phyloP scores from a whole-genome alignment of 2,329 filamentous ascomycete species.

The Exophiala dermatitidis region DNA sequence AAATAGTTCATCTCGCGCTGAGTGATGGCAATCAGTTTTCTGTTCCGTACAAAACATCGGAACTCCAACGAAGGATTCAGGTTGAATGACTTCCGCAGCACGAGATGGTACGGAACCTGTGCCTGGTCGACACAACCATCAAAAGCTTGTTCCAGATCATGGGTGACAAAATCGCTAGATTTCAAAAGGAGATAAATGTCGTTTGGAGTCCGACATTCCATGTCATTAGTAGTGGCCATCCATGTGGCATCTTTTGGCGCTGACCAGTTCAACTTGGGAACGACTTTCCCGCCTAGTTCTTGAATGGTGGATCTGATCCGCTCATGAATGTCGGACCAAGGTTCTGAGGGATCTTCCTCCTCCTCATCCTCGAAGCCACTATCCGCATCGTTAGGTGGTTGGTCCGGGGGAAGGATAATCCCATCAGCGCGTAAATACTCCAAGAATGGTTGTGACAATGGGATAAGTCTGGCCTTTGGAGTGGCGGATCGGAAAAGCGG shows the following conservation, averaged over 20 bases:
- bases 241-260: constrained; percentile 92
- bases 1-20: constrained; percentile 90
- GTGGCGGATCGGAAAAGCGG: constrained; percentile 70
- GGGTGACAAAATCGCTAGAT: constrained; percentile 86
- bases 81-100: constrained; percentile 80
- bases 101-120: constrained; percentile 65
- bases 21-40: constrained; percentile 71
- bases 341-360: constrained; percentile 49
- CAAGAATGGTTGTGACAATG: constrained; percentile 67
- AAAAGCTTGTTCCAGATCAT: constrained; percentile 90
- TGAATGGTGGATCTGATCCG: constrained; percentile 68
- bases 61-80: constrained; percentile 91
- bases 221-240: constrained; percentile 80
- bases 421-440: constrained; percentile 86
- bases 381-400: constrained; percentile 44
- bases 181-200: constrained; percentile 93
- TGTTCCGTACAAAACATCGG: constrained; percentile 83
- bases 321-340: constrained; percentile 65
- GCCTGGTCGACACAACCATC: constrained; percentile 55
- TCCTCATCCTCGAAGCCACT: constrained; percentile 46
- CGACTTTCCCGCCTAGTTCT: constrained; percentile 76
- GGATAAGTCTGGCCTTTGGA: constrained; percentile 78
- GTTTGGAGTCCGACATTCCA: constrained; percentile 81
- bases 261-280: constrained; percentile 96
- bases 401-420: constrained; percentile 63